Evolutionary conservation across 164 flowering plant genomes (phyloP), one percentile per base, ranked within the genome.

Genomic region (Chimonanthus praecox): DNA sequence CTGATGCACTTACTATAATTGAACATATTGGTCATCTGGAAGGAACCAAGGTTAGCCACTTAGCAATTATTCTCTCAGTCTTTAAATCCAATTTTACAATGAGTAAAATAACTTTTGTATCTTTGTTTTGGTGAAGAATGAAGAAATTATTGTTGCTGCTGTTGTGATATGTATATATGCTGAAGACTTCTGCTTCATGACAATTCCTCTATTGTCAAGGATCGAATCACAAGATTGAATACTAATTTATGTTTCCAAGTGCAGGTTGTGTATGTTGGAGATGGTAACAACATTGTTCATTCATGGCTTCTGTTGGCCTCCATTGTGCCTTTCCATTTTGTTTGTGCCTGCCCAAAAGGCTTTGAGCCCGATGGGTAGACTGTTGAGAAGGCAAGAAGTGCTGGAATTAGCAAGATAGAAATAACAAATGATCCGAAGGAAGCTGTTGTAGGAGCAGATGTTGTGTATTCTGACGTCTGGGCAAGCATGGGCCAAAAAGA

Each of bases 401-500:
- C 97, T 70, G 97, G 97, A 79, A 81, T 93, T 61, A 87, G 98
- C 86, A 88, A 87, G 80, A 92, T 93, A 67, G 98, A 95, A 81
- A 90, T 95, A 69, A 88, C 90, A 54, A 85, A 88, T 81, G 94
- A 92, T 79, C 90, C 94, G 58, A 92, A 88, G 79, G 98, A 92
- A 85, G 98, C 95, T 72, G 99, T 95, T 49, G 85, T 54, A 83
- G 95, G 92, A 75, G 98, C 99, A 67, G 91, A 93, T 80, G 98
- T 95, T 77, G 97, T 95, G 43, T 95, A 93, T 84, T 83, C 99
- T 5, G 99, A 95, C 80, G 99, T 95, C 5, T 93, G 99, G 99
- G 98, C 99, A 44, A 95, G 99, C 83, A 95, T 95, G 98, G 98
- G 98, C 44, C 98, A 95, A 66, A 93, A 95, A 77, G 98, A 91